Conservation (phyloP, 306 rosid species). For the Echinosophora koreensis region DNA sequence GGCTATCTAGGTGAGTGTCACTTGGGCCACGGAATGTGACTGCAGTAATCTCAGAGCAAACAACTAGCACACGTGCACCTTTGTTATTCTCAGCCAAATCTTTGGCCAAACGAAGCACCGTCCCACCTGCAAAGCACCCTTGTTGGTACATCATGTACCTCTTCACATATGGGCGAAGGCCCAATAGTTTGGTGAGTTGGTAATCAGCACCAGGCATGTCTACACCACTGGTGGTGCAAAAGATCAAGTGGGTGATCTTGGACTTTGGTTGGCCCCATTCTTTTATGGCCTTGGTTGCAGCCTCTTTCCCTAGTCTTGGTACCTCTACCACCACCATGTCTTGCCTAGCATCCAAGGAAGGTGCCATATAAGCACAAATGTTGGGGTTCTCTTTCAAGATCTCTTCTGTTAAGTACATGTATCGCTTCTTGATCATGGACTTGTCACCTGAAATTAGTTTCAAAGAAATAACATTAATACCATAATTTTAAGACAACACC, state of each 20-base stretch:
- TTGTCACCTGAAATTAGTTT: slow-evolving; percentile 53
- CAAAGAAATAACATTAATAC: neutral
- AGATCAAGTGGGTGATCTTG: slow-evolving; percentile 73
- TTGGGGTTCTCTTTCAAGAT: slow-evolving; percentile 48
- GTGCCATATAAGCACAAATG: slow-evolving; percentile 67
- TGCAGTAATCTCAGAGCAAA: slow-evolving; percentile 50
- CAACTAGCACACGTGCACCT: slow-evolving; percentile 46
- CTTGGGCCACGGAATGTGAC: slow-evolving; percentile 43
- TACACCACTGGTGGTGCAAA: slow-evolving; percentile 81
- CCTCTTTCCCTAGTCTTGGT: slow-evolving; percentile 76
- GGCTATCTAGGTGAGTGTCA: slow-evolving; percentile 44
- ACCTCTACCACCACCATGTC: slow-evolving; percentile 77
- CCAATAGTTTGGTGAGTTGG: slow-evolving; percentile 77
- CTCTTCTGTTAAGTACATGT: slow-evolving; percentile 42
- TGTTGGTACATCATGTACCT: slow-evolving; percentile 80
- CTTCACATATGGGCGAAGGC: slow-evolving; percentile 72
- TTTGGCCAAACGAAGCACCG: slow-evolving; percentile 53
- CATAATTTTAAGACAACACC: no score
- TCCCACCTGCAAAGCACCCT: slow-evolving; percentile 51
- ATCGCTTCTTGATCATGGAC: slow-evolving; percentile 49
- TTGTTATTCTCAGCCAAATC: slow-evolving; percentile 51
- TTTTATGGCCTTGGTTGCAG: slow-evolving; percentile 64
- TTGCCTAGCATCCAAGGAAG: slow-evolving; percentile 77
- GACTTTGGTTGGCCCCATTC: slow-evolving; percentile 66
- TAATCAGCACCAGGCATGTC: slow-evolving; percentile 84